A percentile compares a stretch with the other conserved stretches of the same genome.
Evolutionary conservation across 495 filamentous ascomycete genomes (phyloP).

Genomic region (Astrothelium macrocarpum): DNA sequence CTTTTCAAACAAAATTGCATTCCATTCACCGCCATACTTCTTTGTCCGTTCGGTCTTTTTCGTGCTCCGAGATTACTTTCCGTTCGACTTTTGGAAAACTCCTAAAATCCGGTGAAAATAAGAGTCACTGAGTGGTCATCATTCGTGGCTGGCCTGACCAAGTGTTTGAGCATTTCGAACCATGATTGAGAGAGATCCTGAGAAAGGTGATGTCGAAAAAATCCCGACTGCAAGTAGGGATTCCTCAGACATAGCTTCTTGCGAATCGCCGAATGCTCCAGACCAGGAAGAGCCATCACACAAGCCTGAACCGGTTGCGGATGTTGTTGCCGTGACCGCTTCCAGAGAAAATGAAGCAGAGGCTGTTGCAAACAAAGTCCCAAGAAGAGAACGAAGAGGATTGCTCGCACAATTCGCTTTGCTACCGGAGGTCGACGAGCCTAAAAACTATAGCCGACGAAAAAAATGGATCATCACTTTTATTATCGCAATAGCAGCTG

Average conservation of each 20-base stretch:
- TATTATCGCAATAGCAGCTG: conserved; percentile 64
- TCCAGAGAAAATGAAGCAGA: conserved; percentile 2
- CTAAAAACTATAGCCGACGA: conserved; percentile 58
- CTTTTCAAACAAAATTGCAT: no score
- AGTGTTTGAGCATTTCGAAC: not conserved
- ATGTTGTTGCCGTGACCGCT: not conserved
- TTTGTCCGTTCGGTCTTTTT: no score
- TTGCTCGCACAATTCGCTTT: conserved; percentile 62
- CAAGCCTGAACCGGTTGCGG: not conserved
- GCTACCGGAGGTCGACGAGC: conserved; percentile 72
- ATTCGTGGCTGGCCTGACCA: no score
- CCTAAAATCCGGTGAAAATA: no score
- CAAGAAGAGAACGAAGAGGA: conserved; percentile 59
- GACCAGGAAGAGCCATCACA: not conserved
- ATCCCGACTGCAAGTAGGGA: not conserved
- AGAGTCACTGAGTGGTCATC: no score
- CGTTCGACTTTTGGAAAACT: no score
- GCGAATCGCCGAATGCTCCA: not conserved
- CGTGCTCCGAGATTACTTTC: not conserved
- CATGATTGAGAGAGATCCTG: not conserved
- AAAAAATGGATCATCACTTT: conserved; percentile 84
- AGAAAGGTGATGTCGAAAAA: not conserved
- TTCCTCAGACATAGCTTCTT: not conserved
- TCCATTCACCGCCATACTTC: no score
- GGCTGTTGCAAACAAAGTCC: conserved; percentile 42